These are phyloP conservation scores for Vigna reflexopilosa DNA, from an alignment of 306 rosid species.

Conservation along the genomic window DNA sequence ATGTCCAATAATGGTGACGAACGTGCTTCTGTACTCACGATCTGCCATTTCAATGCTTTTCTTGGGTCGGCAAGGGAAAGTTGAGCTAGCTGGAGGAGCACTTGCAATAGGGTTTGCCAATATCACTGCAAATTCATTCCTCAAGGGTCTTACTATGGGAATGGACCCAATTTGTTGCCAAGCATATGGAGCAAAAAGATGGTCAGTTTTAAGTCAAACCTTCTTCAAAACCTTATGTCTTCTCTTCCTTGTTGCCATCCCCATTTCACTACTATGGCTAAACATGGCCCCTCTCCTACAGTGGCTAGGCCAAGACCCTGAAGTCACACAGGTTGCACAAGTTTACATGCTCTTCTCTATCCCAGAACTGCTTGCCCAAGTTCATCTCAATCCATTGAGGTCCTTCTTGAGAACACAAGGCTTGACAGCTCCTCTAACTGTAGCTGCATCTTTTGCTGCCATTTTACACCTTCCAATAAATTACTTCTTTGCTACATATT, in stretches of 20 bases:
- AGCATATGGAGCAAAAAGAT: conserved; percentile 85
- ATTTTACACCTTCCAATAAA: conserved; percentile 66
- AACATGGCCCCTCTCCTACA: conserved; percentile 62
- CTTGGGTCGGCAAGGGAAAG: conserved; percentile 78
- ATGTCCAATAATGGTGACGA: conserved; percentile 72
- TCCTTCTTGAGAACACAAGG: conserved; percentile 80
- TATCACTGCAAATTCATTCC: conserved; percentile 73
- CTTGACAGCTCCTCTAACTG: conserved; percentile 63
- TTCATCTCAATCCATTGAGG: conserved; percentile 66
- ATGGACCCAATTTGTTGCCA: conserved; percentile 95
- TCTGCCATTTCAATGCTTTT: conserved; percentile 76
- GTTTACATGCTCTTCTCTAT: conserved; percentile 69
- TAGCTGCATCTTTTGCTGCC: conserved; percentile 69
- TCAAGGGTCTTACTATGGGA: conserved; percentile 72
- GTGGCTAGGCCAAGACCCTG: conserved; percentile 79
- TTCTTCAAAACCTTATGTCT: conserved; percentile 69
- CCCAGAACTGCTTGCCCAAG: conserved; percentile 85
- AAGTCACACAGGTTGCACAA: conserved; percentile 69
- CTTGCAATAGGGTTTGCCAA: conserved; percentile 78
- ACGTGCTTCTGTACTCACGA: conserved; percentile 69
- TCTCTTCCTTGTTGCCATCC: conserved; percentile 66
- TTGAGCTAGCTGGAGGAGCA: conserved; percentile 86
- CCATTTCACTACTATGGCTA: conserved; percentile 70
- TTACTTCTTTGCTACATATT: conserved; percentile 57
- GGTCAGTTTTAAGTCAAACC: conserved; percentile 71